Base-by-base conservation (phyloP, 2,329 filamentous ascomycete genomes). In the Dactylellina cionopaga region DNA sequence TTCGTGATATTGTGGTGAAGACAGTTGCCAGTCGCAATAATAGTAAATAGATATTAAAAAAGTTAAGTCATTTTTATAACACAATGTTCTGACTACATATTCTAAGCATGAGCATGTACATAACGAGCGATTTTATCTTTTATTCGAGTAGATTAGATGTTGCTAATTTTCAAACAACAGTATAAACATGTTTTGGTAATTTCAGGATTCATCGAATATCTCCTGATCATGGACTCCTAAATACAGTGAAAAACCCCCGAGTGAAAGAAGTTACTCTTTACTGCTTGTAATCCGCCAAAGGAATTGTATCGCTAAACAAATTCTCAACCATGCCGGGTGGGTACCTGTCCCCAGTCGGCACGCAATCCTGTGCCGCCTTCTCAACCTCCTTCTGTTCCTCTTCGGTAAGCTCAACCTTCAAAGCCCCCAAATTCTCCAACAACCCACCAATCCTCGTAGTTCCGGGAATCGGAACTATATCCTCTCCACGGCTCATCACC, bases 401-500 rank as follows among this genome's bases (percentile, higher is more conserved):
- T 10, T 59, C 39, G 0, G 74, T 70, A 37, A 76, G 41, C 6
- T 55, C 37, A 15, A 52, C 31, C 9, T 39, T 37, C 37, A 73
- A 22, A 10, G 41, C 52, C 5, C 73, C 68, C 22, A 66, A 33
- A 37, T 69, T 75, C 46, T 60, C 64, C 29, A 84, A 81, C 25
- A 86, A 76, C 63, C 83, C 83, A 75, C 81, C 80, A 35, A 83
- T 78, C 59, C 78, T 83, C 77, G 82, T 84, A 0, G 84, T 85
- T 1, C 84, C 0, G 83, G 74, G 86, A 54, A 85, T 90, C 0
- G 88, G 86, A 76, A 87, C 84, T 52, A 90, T 81, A 75, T 88
- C 85, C 1, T 84, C 81, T 0, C 85, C 86, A 75, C 89, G 87
- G 35, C 83, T 83, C 74, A 88, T 76, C 63, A 90, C 75, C 87